phyloP scores from a whole-genome alignment of 2,329 filamentous ascomycete species.

The Colletotrichum gigasporum region DNA sequence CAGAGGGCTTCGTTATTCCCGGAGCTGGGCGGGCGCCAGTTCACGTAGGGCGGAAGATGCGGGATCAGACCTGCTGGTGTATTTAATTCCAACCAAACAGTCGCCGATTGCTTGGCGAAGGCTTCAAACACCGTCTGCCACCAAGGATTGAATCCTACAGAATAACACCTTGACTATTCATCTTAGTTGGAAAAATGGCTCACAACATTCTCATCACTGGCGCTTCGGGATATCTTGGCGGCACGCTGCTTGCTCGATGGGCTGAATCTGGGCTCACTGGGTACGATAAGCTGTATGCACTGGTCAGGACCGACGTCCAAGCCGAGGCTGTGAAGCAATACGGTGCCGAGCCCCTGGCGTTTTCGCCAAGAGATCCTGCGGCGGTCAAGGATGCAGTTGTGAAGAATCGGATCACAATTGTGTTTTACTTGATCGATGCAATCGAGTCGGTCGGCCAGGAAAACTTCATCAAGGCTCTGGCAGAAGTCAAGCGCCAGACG shows the following conservation, averaged over 20 bases:
- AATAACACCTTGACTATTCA: no score
- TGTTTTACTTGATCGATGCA: constrained; percentile 58
- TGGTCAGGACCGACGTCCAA: constrained; percentile 56
- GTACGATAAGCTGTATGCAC: constrained; percentile 55
- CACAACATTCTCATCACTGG: constrained; percentile 59
- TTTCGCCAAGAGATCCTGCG: constrained; percentile 48
- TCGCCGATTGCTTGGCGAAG: no score
- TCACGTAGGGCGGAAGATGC: no score
- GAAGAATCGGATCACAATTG: constrained; percentile 54
- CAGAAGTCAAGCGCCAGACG: constrained; percentile 47
- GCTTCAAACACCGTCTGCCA: no score
- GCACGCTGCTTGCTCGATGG: constrained; percentile 53
- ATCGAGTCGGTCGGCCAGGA: constrained; percentile 41
- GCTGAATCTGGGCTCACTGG: constrained; percentile 42
- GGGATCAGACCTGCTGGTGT: no score
- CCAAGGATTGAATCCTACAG: no score
- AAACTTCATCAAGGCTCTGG: constrained; percentile 55
- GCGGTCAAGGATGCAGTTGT: constrained; percentile 48
- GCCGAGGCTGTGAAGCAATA: constrained; percentile 53
- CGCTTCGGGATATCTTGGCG: constrained; percentile 62
- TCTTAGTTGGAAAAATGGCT: neutral
- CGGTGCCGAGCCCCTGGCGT: constrained; percentile 50
- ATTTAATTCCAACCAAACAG: neutral
- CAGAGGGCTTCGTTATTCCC: no score
- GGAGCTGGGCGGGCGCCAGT: no score